Conservation (phyloP, 2,329 filamentous ascomycete species). For the Endoconidiophora polonica region DNA sequence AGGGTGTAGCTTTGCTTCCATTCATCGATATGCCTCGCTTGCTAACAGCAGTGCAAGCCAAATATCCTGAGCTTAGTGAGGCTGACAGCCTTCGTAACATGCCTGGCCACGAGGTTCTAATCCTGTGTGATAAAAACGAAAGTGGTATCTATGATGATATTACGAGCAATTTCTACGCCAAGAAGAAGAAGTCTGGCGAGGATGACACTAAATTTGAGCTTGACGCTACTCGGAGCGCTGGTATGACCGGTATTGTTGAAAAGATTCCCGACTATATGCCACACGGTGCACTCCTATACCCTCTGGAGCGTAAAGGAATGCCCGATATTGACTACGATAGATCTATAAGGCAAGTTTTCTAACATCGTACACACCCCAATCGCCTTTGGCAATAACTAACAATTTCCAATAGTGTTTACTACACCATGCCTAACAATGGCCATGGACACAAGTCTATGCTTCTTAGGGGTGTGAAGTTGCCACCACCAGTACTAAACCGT, state of each 20-base stretch:
- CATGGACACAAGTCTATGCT: constrained; percentile 87
- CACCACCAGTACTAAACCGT: constrained; percentile 53
- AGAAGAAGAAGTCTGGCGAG: constrained; percentile 41
- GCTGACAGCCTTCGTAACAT: constrained; percentile 68
- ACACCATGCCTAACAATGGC: constrained; percentile 58
- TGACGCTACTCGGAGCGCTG: constrained; percentile 57
- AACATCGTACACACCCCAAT: background rate
- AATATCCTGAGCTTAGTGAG: constrained; percentile 61
- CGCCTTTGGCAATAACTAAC: constrained; percentile 18
- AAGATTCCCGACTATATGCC: constrained; percentile 76
- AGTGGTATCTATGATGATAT: constrained; percentile 63
- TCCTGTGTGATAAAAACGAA: constrained; percentile 70
- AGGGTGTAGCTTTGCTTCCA: constrained; percentile 80
- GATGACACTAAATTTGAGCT: constrained; percentile 50
- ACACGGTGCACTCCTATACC: constrained; percentile 64
- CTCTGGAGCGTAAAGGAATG: constrained; percentile 54
- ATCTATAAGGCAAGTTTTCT: constrained; percentile 49
- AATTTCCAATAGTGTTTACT: constrained; percentile 48
- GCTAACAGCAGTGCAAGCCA: constrained; percentile 63
- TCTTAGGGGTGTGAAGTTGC: constrained; percentile 63
- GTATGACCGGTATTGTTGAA: constrained; percentile 62
- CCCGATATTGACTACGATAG: constrained; percentile 70
- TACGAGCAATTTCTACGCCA: constrained; percentile 75
- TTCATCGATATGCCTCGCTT: constrained; percentile 91
- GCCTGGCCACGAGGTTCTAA: constrained; percentile 61